Percentiles rank a stretch among this genome's conserved stretches.
These are phyloP conservation scores for Xylaria acuta DNA, from an alignment of 495 filamentous ascomycete genomes.

Conservation along the genomic window DNA sequence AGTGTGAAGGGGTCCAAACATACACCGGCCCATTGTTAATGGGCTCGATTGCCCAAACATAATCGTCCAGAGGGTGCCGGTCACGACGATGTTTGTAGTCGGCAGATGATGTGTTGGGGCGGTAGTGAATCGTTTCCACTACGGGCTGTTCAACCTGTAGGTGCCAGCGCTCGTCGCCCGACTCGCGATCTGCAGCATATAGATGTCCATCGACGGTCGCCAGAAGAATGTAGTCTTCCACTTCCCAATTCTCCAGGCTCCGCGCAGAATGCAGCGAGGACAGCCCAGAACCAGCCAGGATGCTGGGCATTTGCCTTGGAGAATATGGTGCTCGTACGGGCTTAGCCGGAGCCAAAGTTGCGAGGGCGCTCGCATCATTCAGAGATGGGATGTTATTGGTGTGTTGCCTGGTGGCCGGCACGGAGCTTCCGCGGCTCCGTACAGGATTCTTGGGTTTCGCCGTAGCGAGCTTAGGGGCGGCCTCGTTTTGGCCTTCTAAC, in stretches of 20 bases:
- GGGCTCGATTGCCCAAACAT: constrained; percentile 96
- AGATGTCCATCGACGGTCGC: constrained; percentile 98
- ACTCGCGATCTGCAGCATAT: constrained; percentile 89
- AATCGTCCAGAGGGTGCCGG: constrained; percentile 73
- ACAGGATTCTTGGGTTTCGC: constrained; percentile 31
- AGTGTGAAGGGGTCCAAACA: constrained; percentile 75
- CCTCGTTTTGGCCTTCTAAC: constrained; percentile 33
- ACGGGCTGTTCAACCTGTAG: constrained; percentile 82
- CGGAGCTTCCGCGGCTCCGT: constrained; percentile 29
- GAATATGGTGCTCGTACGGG: constrained; percentile 81
- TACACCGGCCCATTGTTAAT: constrained; percentile 88
- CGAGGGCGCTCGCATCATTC: constrained; percentile 90
- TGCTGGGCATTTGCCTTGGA: constrained; percentile 65
- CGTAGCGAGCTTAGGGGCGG: constrained; percentile 32
- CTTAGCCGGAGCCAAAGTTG: constrained; percentile 89
- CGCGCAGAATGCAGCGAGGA: constrained; percentile 85
- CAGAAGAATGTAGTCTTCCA: constrained; percentile 99
- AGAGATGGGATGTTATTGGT: constrained; percentile 52
- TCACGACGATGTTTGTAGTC: constrained; percentile 53
- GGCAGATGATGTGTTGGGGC: constrained; percentile 67
- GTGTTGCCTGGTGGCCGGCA: constrained; percentile 41
- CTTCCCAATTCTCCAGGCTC: constrained; percentile 97
- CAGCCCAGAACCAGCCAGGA: constrained; percentile 64
- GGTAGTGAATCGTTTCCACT: constrained; percentile 87
- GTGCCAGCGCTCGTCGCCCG: constrained; percentile 81